These are phyloP conservation scores for Coemansia sp. DNA, from an alignment of 192 early-diverging fungal genomes.

Conservation along the genomic window DNA sequence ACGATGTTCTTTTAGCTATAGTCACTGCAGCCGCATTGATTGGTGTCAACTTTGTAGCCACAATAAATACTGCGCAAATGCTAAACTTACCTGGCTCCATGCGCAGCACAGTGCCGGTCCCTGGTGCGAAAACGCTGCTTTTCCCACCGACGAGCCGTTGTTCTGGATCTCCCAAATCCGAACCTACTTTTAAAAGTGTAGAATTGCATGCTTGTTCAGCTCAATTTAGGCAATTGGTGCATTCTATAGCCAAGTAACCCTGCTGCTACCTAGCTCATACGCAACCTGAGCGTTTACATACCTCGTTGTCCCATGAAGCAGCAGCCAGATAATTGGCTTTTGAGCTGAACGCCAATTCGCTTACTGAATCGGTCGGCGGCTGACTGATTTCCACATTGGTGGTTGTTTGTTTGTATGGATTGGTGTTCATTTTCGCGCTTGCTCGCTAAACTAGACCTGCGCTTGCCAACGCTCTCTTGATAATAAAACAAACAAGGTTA, in stretches of 20 bases:
- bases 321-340: constrained; percentile 82
- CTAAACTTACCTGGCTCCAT: constrained; percentile 65
- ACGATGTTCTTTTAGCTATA: too few relatives aligned
- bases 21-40: neutral
- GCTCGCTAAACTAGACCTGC: neutral
- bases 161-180: constrained; percentile 87
- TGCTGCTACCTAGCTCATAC: neutral
- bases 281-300: constrained; percentile 2
- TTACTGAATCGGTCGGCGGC: constrained; percentile 77
- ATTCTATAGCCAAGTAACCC: neutral
- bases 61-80: neutral
- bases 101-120: constrained; percentile 76
- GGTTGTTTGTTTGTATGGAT: constrained; percentile 32
- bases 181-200: constrained; percentile 59
- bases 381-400: constrained; percentile 54
- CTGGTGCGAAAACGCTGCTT: constrained; percentile 78
- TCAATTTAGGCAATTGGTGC: neutral
- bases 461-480: neutral
- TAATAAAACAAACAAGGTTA: neutral
- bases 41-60: neutral
- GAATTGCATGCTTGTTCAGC: neutral
- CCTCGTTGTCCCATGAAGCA: constrained; percentile 84
- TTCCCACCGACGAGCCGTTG: constrained; percentile 72
- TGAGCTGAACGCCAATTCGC: constrained; percentile 76
- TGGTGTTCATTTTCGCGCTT: constrained; percentile 9